phyloP scores from a whole-genome alignment of 1,284 basidiomycete genomes.

The Mycena citricolor region DNA sequence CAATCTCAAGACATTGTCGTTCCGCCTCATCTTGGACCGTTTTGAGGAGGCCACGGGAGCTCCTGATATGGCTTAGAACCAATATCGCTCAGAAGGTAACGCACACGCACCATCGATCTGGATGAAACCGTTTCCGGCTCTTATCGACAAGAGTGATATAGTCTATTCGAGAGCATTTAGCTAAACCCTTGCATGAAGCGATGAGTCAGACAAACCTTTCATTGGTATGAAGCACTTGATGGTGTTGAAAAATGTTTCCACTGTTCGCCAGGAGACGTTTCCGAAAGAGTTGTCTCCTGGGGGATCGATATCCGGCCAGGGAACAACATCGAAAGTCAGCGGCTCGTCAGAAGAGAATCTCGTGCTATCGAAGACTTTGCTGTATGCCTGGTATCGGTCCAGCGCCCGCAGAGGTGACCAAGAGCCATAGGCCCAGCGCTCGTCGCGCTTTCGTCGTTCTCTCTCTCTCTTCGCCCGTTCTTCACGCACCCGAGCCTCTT shows the following conservation, averaged over 20 bases:
- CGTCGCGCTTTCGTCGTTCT: conserved; percentile 28
- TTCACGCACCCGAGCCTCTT: conserved; percentile 28
- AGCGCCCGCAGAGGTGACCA: conserved; percentile 64
- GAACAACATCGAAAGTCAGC: conserved; percentile 57
- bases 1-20: conserved; percentile 55
- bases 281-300: too few relatives aligned
- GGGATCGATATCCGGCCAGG: conserved; percentile 76
- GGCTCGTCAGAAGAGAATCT: conserved; percentile 53
- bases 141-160: conserved; percentile 64
- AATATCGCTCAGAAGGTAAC: too few relatives aligned
- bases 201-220: conserved; percentile 29
- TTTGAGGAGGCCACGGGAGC: conserved; percentile 51
- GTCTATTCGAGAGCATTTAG: conserved; percentile 32
- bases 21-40: conserved; percentile 53
- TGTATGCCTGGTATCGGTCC: conserved; percentile 58
- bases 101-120: conserved; percentile 70
- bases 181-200: background rate
- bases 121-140: conserved; percentile 68
- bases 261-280: conserved; percentile 66
- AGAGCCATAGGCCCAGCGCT: conserved; percentile 53
- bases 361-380: conserved; percentile 60
- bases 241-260: conserved; percentile 66
- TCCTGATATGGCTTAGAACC: too few relatives aligned
- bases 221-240: conserved; percentile 49
- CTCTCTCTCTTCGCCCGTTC: conserved; percentile 29